These are phyloP conservation scores for Scytalidium lignicola DNA, from an alignment of 2,329 filamentous ascomycete genomes.

Conservation along the genomic window DNA sequence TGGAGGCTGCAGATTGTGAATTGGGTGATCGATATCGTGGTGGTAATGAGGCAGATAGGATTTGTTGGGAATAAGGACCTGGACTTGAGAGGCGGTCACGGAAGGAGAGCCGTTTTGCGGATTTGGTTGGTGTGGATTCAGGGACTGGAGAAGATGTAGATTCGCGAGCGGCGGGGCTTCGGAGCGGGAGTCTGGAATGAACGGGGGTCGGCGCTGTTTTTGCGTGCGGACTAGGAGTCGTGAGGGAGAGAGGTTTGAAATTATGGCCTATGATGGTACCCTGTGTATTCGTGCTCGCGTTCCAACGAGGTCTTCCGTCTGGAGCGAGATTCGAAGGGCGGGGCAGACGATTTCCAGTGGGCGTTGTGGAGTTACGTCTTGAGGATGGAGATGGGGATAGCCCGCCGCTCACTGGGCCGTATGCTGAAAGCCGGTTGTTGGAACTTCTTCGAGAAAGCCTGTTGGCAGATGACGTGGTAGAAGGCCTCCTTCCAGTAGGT, in stretches of 20 bases:
- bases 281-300: constrained; percentile 56
- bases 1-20: constrained; percentile 33
- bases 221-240: constrained; percentile 30
- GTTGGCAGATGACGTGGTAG: constrained; percentile 36
- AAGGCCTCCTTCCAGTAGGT: constrained; percentile 39
- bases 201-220: constrained; percentile 15
- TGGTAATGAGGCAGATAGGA: constrained; percentile 35
- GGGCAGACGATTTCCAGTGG: constrained; percentile 38
- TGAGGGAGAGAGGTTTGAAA: constrained; percentile 57
- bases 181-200: constrained; percentile 27
- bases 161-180: constrained; percentile 22
- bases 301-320: constrained; percentile 68
- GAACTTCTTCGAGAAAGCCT: constrained; percentile 32
- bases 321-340: constrained; percentile 42
- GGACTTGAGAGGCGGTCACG: constrained; percentile 47
- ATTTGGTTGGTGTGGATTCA: constrained; percentile 23
- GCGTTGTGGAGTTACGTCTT: constrained; percentile 43
- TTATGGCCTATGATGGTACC: constrained; percentile 64
- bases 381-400: constrained; percentile 31
- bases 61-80: constrained; percentile 42
- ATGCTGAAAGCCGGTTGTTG: constrained; percentile 29
- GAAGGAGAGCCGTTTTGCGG: constrained; percentile 38
- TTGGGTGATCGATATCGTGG: constrained; percentile 24
- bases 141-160: constrained; percentile 22
- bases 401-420: constrained; percentile 35